Conservation (phyloP, 768 basidiomycete species). For the Fomitopsis pulvina region DNA sequence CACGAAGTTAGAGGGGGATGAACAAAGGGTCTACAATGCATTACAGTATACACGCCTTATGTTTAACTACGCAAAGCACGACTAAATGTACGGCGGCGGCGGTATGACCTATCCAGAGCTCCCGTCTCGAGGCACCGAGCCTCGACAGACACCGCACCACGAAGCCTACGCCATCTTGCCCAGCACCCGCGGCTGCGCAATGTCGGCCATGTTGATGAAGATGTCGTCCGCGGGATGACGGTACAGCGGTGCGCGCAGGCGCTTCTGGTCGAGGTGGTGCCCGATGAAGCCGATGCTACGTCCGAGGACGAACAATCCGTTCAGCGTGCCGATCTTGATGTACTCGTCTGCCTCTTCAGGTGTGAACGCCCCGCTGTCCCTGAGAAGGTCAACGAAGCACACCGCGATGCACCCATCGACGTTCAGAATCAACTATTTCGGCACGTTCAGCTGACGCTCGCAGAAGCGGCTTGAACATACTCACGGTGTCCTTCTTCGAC, state of each 20-base stretch:
- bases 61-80: too few relatives aligned
- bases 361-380: conserved; percentile 90
- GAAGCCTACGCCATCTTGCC: conserved; percentile 29
- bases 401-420: conserved; percentile 95
- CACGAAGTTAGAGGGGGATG: too few relatives aligned
- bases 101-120: too few relatives aligned
- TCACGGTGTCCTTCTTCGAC: conserved; percentile 91
- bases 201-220: conserved; percentile 90
- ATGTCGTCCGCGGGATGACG: conserved; percentile 94
- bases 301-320: conserved; percentile 95
- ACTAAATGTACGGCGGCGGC: too few relatives aligned
- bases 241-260: conserved; percentile 88
- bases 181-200: conserved; percentile 76
- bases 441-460: background rate
- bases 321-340: conserved; percentile 93
- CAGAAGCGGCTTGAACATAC: conserved; percentile 14
- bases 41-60: too few relatives aligned
- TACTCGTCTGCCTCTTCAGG: conserved; percentile 96
- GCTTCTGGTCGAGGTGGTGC: conserved; percentile 95
- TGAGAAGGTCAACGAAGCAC: conserved; percentile 92
- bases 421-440: conserved; percentile 77
- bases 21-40: too few relatives aligned
- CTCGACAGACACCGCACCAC: background rate
- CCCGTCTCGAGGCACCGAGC: too few relatives aligned
- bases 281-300: conserved; percentile 98